Percentiles rank a stretch among this genome's conserved stretches.
Evolutionary conservation across 2,329 filamentous ascomycete species (phyloP).

Genomic region (Lachnellula cervina): DNA sequence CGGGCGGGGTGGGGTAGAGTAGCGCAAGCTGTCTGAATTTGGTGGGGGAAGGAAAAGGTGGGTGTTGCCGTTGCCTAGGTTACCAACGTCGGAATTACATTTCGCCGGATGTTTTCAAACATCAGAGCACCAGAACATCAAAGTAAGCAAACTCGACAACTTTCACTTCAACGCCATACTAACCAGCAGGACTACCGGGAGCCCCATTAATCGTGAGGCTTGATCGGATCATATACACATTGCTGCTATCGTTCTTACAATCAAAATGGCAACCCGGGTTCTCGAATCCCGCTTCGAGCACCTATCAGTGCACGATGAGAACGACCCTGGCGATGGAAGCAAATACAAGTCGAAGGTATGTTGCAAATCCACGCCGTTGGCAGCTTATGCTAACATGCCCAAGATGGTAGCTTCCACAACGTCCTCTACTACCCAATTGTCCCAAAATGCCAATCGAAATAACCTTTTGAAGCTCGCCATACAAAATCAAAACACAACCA

Average conservation of each 20-base stretch:
- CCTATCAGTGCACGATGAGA: constrained; percentile 86
- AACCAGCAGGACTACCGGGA: constrained; percentile 14
- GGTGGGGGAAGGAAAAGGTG: not conserved
- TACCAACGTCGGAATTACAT: not conserved
- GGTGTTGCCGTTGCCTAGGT: not conserved
- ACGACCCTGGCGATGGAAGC: constrained; percentile 54
- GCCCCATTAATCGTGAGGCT: not conserved
- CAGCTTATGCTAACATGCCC: constrained; percentile 34
- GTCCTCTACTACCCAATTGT: constrained; percentile 32
- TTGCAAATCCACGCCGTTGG: constrained; percentile 26
- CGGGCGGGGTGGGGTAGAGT: not conserved
- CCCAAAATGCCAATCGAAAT: constrained; percentile 58
- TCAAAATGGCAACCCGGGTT: constrained; percentile 64
- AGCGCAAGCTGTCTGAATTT: not conserved
- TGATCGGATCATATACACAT: not conserved
- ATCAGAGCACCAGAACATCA: not conserved
- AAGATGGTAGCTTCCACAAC: constrained; percentile 27
- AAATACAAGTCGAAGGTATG: constrained; percentile 75
- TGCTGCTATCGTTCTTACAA: not conserved
- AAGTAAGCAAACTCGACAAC: not conserved
- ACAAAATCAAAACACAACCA: constrained; percentile 69
- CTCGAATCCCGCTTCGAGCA: constrained; percentile 87
- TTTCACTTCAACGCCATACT: constrained; percentile 12
- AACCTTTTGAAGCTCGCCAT: constrained; percentile 84
- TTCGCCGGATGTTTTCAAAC: not conserved